Conservation (phyloP, 495 filamentous ascomycete genomes). For the Penicillium taxi region DNA sequence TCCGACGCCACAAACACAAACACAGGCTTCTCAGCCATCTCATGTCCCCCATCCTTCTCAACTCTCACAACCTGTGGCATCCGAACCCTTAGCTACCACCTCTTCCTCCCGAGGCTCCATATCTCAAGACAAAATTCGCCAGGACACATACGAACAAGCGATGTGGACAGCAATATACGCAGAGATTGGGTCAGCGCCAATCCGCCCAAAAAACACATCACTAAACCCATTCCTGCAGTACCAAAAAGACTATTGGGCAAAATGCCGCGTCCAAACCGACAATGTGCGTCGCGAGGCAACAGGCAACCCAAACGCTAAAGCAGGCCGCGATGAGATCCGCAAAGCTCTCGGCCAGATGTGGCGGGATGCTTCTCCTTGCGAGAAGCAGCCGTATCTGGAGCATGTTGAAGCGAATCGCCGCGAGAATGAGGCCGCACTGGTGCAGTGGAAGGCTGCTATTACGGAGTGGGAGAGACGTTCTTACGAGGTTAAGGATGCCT, state of each 20-base stretch:
- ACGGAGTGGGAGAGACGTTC: conserved; percentile 65
- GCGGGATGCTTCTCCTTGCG: conserved; percentile 61
- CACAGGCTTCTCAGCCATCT: conserved; percentile 4
- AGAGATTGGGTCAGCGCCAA: conserved; percentile 64
- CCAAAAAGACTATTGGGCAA: conserved; percentile 72
- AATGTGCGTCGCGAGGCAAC: conserved; percentile 54
- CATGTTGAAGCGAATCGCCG: conserved; percentile 60
- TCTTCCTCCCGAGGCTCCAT: conserved; percentile 13
- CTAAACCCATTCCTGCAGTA: conserved; percentile 62
- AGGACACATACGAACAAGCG: conserved; percentile 65
- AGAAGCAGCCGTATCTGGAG: conserved; percentile 67
- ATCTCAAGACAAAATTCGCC: conserved; percentile 43
- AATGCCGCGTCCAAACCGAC: conserved; percentile 65
- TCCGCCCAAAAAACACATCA: conserved; percentile 58
- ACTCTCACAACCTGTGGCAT: background rate
- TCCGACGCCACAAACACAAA: conserved; percentile 7
- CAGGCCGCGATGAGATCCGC: conserved; percentile 66
- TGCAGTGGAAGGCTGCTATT: conserved; percentile 48
- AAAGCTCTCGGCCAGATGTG: conserved; percentile 79
- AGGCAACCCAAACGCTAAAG: conserved; percentile 58
- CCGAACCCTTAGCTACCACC: too few species aligned
- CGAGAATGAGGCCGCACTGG: conserved; percentile 48
- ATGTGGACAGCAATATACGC: conserved; percentile 59
- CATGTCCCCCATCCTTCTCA: background rate
- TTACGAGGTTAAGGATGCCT: conserved; percentile 50